These are phyloP conservation scores for Colletotrichum sp. DNA, from an alignment of 2,329 filamentous ascomycete species.

Conservation along the genomic window DNA sequence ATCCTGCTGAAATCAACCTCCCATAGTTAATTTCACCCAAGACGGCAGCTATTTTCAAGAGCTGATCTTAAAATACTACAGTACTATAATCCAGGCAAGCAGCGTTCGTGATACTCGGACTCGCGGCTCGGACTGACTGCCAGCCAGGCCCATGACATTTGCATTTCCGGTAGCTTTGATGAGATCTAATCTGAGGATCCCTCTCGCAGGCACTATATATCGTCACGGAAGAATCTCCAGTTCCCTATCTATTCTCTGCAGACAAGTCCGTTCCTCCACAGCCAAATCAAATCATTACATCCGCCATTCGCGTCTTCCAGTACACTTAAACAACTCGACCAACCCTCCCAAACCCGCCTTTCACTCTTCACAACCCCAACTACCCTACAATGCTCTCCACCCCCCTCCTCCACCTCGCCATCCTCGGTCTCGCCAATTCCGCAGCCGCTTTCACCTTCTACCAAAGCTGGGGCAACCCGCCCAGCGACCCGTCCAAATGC, in stretches of 20 bases:
- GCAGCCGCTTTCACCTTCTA: background rate
- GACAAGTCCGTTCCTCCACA: background rate
- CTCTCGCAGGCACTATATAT: background rate
- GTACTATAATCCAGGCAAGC: background rate
- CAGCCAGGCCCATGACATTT: background rate
- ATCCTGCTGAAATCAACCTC: background rate
- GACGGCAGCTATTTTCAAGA: background rate
- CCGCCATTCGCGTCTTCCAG: background rate
- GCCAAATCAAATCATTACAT: fast-evolving
- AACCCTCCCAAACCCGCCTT: no score
- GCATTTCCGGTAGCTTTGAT: no score
- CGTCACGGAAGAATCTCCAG: background rate
- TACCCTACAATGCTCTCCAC: background rate
- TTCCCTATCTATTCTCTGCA: background rate
- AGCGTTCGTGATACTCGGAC: background rate
- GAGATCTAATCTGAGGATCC: no score
- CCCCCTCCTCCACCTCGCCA: background rate
- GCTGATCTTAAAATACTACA: background rate
- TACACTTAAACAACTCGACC: background rate
- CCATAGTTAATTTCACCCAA: background rate
- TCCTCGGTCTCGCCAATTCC: background rate
- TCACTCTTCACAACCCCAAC: fast-evolving
- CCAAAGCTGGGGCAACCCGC: background rate
- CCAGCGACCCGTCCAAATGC: background rate
- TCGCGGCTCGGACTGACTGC: background rate